These are phyloP conservation scores for Huntiella savannae DNA, from an alignment of 2,329 filamentous ascomycete species.

Conservation along the genomic window DNA sequence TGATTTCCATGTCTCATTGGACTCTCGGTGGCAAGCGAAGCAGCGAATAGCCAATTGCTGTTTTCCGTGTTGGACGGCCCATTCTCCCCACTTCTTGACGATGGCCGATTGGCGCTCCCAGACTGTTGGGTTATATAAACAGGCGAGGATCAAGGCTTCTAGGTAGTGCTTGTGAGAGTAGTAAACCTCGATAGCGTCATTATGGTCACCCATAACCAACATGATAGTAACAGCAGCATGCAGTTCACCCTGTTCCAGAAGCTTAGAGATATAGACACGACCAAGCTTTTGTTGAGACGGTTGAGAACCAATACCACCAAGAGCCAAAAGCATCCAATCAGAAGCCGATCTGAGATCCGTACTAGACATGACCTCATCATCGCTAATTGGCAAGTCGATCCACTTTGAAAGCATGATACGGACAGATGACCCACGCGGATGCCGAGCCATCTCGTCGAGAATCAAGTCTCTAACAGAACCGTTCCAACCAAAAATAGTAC, in stretches of 20 bases:
- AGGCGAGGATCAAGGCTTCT: constrained; percentile 80
- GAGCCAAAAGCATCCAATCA: constrained; percentile 90
- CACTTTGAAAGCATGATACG: constrained; percentile 78
- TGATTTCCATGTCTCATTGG: constrained; percentile 72
- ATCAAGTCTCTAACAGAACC: constrained; percentile 65
- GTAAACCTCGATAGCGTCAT: constrained; percentile 92
- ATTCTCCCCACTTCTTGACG: constrained; percentile 86
- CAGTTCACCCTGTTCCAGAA: constrained; percentile 76
- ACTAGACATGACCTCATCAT: constrained; percentile 61
- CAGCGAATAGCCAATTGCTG: constrained; percentile 81
- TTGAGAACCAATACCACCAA: constrained; percentile 64
- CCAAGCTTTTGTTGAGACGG: constrained; percentile 77
- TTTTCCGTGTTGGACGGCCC: constrained; percentile 69
- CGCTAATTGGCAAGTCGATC: constrained; percentile 61
- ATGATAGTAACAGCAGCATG: constrained; percentile 87
- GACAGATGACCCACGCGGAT: constrained; percentile 53
- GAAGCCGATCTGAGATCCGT: constrained; percentile 78
- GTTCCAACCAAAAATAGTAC: constrained; percentile 87
- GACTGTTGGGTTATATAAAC: constrained; percentile 61
- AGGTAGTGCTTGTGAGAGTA: constrained; percentile 79
- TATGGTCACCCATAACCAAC: constrained; percentile 76
- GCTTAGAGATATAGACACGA: constrained; percentile 72
- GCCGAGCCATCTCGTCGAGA: constrained; percentile 62
- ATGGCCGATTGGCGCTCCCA: constrained; percentile 84
- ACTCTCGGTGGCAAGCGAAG: constrained; percentile 77